These are phyloP conservation scores for Cafeteria roenbergensis DNA, from an alignment of 108 stramenopile species.

Conservation along the genomic window DNA sequence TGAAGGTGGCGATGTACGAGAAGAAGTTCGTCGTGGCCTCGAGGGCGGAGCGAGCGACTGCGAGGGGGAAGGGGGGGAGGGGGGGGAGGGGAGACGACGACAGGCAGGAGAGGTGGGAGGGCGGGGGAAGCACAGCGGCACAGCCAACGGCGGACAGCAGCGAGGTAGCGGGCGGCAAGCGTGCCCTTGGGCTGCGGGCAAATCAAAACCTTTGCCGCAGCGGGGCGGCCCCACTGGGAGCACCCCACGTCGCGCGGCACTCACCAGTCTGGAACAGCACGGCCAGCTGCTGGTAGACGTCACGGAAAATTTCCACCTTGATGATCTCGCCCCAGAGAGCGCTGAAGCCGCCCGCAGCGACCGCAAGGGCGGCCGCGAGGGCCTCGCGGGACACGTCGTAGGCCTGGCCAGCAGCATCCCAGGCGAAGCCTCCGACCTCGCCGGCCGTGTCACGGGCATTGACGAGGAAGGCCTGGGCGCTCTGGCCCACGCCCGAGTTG, in stretches of 20 bases:
- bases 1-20: background rate
- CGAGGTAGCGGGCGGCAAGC: too few relatives aligned
- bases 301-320: slow-evolving; percentile 1
- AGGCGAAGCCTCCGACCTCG: background rate
- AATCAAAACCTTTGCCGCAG: too few relatives aligned
- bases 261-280: too few relatives aligned
- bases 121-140: background rate
- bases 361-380: background rate
- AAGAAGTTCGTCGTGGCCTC: background rate
- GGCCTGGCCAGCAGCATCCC: background rate
- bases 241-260: too few relatives aligned
- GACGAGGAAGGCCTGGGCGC: too few relatives aligned
- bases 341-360: too few relatives aligned
- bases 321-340: background rate
- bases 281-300: background rate
- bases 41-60: background rate
- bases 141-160: too few relatives aligned
- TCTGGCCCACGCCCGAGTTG: background rate
- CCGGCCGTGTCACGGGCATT: background rate
- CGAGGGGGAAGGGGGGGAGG: too few relatives aligned
- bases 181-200: too few relatives aligned
- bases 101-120: too few relatives aligned
- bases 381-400: background rate
- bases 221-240: too few relatives aligned
- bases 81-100: too few relatives aligned